Evolutionary conservation across 1,139 yeast species (phyloP).

Genomic region (Taphrina wiesneri): DNA sequence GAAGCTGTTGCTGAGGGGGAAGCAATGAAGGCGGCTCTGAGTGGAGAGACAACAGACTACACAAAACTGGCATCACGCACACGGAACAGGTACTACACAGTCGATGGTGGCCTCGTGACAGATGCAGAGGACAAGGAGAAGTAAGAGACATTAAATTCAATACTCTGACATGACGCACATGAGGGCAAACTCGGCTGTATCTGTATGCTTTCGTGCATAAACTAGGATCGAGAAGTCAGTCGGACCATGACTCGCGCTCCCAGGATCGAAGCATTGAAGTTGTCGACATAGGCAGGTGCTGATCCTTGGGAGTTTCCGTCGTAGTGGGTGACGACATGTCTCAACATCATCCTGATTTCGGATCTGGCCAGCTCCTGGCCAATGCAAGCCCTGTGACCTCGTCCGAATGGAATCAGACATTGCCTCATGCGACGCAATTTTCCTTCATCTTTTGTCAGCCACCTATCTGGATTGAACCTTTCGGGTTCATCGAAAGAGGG

Average conservation of each 20-base stretch:
- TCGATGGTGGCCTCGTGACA: conserved; percentile 20
- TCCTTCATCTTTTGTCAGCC: neutral
- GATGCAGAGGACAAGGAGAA: neutral
- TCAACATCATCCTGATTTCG: conserved; percentile 12
- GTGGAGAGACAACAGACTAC: neutral
- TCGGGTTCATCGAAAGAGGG: conserved; percentile 8
- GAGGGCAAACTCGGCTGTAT: no score
- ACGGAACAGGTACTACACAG: conserved; percentile 8
- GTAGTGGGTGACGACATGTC: neutral
- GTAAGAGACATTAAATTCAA: no score
- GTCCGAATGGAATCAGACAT: conserved; percentile 19
- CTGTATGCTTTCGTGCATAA: no score
- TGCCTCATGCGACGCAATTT: conserved; percentile 6
- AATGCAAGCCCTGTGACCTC: conserved; percentile 28
- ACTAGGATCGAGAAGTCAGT: neutral
- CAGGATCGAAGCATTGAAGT: conserved; percentile 24
- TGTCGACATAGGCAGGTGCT: conserved; percentile 2
- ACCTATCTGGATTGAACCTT: conserved; percentile 8
- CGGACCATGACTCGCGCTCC: neutral
- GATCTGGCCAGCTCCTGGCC: conserved; percentile 27
- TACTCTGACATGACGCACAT: no score
- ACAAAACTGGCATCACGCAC: conserved; percentile 14
- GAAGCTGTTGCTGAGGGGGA: conserved; percentile 11
- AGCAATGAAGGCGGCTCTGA: neutral
- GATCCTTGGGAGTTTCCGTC: conserved; percentile 7